Evolutionary conservation across 768 basidiomycete species (phyloP), one percentile per base, ranked within the genome.

Genomic region (Crassisporium funariophilum): DNA sequence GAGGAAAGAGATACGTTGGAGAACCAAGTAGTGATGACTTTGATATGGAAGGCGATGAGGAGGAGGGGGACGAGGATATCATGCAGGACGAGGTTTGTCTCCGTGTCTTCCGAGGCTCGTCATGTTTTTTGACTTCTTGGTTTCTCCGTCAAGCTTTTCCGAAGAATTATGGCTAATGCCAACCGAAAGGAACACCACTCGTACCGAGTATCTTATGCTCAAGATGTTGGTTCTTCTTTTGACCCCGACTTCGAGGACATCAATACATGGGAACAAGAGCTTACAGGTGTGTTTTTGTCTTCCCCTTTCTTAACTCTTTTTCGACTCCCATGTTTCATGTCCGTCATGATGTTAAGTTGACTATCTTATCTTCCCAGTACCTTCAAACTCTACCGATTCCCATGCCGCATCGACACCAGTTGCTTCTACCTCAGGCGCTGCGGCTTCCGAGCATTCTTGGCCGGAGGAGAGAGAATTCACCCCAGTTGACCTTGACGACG

Each of bases 211-310:
- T 88, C 85, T 1, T 89, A 84, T 49, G 74, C 78, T 20, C 59
- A 68, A 13, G 85, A 88, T 47, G 86, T 89, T 3, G 87, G 87
- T 4, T 86, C 85, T 12, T 88, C 87, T 1, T 79, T 87, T 47
- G 87, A 89, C 59, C 87, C 87, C 4, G 80, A 81, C 59, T 65
- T 87, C 57, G 84, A 89, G 24, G 84, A 88, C 46, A 61, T 78
- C 4, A 66, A 55, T 16, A 57, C 62, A n/a, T 88, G 84, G 86
- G 86, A 87, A 60, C 55, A 64, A 21, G 80, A 80, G 35, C 57
- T 86, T 4, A 58, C 56, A 54, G 74, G 84, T 74, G 38, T 39
- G 27, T 21, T 21, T 34, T 16, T 25, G 2, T 47, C 39, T 42
- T 41, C 25, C 21, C 23, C 27, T 4, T 15, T 19, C 35, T 35